A percentile compares a stretch with the other conserved stretches of the same genome.
These are phyloP conservation scores for Curvularia lunata DNA, from an alignment of 2,329 filamentous ascomycete genomes.

Conservation along the genomic window DNA sequence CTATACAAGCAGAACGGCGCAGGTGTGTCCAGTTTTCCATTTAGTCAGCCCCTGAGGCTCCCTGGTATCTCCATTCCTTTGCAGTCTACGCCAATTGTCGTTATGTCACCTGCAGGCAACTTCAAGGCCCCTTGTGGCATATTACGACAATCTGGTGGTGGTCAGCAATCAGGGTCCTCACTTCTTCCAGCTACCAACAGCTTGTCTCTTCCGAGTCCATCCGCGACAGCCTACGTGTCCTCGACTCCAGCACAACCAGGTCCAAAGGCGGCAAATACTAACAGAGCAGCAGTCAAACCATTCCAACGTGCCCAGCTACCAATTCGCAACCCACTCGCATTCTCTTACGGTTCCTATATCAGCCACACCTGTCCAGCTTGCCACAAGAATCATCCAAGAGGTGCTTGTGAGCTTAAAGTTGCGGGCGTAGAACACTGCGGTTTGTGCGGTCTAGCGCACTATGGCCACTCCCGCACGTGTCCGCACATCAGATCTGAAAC, in stretches of 20 bases:
- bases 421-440: conserved; percentile 67
- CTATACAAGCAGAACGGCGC: conserved; percentile 29
- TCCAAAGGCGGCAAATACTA: conserved; percentile 18
- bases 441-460: conserved; percentile 68
- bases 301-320: conserved; percentile 42
- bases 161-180: neutral
- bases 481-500: conserved; percentile 68
- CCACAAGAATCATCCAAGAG: conserved; percentile 58
- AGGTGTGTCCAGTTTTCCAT: conserved; percentile 27
- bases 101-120: neutral
- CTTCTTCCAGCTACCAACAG: neutral
- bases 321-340: conserved; percentile 36
- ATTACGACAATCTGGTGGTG: neutral
- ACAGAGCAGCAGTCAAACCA: conserved; percentile 36
- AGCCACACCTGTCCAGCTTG: conserved; percentile 60
- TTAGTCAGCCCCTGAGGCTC: conserved; percentile 8
- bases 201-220: neutral
- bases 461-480: conserved; percentile 63
- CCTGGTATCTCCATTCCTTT: conserved; percentile 10
- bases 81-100: neutral
- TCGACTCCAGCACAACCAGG: conserved; percentile 6
- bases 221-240: neutral
- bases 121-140: neutral
- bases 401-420: conserved; percentile 66
- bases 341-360: conserved; percentile 26